Base-by-base conservation (phyloP, 1,139 yeast species). In the Saccharomyces hybrid region DNA sequence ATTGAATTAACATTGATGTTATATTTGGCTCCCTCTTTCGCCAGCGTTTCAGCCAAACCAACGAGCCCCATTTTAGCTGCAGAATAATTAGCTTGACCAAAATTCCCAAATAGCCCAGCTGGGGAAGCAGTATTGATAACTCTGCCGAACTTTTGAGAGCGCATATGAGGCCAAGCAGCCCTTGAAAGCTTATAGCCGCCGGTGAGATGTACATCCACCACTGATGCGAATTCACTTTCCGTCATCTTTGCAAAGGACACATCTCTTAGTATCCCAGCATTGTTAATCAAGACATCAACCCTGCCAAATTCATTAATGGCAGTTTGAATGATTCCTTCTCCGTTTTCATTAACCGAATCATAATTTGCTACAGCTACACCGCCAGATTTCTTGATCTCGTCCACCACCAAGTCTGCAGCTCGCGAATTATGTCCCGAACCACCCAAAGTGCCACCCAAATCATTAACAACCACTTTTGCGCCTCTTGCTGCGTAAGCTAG, bases 71-170 rank as follows among this genome's bases (percentile, higher is more conserved):
- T 76, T 73, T 93, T 93, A 48, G 97, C 98, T 47, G 96, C 95
- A 2, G 96, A 84, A 74, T 93, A 93, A 76, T 93, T 93, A 50
- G 96, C 83, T 73, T 93, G 99, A 54, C 99, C 99, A 73, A 90
- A 93, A 76, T 90, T 90, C 61, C 99, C 99, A 70, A 87, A 93
- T 61, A 93, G 78, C 41, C 98, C 98, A 50, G 98, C 98, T 28
- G 98, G 97, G 5, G 97, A 90, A 48, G 96, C 84, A 25, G 98
- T 91, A 77, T 89, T 91, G 65, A 93, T 74, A 64, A 93, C 80
- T 66, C 98, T 80, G 61, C 99, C 99, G 68, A 76, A 93, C 59
- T 81, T 80, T 73, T 93, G 98, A 64, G 87, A 76, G 68, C 83
- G 83, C 76, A 93, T 82, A 69, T 86, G 78, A 26, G 95, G 93